Percentiles rank a stretch among this genome's conserved stretches.
Conservation (phyloP, 208 protist genomes). For the Balamuthia mandrillaris region DNA sequence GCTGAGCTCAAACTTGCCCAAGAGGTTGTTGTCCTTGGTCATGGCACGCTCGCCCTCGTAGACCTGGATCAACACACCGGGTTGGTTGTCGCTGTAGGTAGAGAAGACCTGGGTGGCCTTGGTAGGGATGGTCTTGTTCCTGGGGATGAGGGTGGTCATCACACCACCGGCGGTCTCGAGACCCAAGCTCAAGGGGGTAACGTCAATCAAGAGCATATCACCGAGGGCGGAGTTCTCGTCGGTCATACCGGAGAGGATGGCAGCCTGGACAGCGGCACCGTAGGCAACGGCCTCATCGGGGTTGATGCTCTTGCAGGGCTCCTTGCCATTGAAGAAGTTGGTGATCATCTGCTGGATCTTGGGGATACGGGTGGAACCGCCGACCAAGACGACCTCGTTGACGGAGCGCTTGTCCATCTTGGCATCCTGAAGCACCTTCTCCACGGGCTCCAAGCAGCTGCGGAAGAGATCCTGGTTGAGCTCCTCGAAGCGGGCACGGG, state of each 20-base stretch:
- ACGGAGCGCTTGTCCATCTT: slow-evolving; percentile 80
- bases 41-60: slow-evolving; percentile 97
- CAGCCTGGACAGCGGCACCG: slow-evolving; percentile 93
- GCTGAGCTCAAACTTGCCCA: slow-evolving; percentile 91
- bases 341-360: slow-evolving; percentile 82
- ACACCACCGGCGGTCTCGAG: slow-evolving; percentile 90
- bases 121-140: slow-evolving; percentile 93
- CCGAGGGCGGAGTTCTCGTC: slow-evolving; percentile 64
- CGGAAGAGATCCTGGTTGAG: slow-evolving; percentile 89
- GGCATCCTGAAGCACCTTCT: slow-evolving; percentile 79
- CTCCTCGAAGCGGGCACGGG: slow-evolving; percentile 96
- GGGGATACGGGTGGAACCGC: slow-evolving; percentile 84
- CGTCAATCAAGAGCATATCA: slow-evolving; percentile 83
- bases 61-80: slow-evolving; percentile 97
- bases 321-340: slow-evolving; percentile 82
- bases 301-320: slow-evolving; percentile 90
- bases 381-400: slow-evolving; percentile 87
- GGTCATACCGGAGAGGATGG: slow-evolving; percentile 80
- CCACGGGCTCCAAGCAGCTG: slow-evolving; percentile 87
- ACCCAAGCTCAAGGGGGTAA: slow-evolving; percentile 87
- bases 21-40: slow-evolving; percentile 97
- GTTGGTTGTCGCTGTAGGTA: slow-evolving; percentile 96
- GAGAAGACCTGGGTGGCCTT: slow-evolving; percentile 91
- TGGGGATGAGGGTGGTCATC: slow-evolving; percentile 88
- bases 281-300: slow-evolving; percentile 96